phyloP scores from a whole-genome alignment of 768 basidiomycete genomes.

The Mycena polygramma region DNA sequence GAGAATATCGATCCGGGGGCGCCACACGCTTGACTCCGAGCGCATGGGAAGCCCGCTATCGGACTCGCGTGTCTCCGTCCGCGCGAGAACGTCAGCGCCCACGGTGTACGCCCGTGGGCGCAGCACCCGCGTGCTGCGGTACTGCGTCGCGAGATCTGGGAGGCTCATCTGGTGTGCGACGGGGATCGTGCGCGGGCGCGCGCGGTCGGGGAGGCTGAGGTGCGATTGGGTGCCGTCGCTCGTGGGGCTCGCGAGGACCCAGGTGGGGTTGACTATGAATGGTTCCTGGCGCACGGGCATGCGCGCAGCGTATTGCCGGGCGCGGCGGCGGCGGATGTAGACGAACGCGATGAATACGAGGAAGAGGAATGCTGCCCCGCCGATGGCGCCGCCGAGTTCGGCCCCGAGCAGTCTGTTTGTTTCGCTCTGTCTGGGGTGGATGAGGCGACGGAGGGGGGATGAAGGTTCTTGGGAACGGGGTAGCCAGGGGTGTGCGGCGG shows the following conservation, averaged over 20 bases:
- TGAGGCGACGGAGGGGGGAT: neutral
- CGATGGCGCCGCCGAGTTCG: constrained; percentile 30
- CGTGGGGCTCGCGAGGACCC: constrained; percentile 25
- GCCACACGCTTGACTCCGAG: constrained; percentile 29
- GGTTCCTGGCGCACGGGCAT: constrained; percentile 24
- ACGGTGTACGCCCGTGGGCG: constrained; percentile 33
- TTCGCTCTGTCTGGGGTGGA: neutral
- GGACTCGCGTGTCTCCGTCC: constrained; percentile 11
- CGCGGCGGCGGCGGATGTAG: constrained; percentile 19
- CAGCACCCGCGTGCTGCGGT: constrained; percentile 22
- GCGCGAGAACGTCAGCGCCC: neutral
- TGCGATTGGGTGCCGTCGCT: constrained; percentile 18
- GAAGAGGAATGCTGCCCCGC: constrained; percentile 21
- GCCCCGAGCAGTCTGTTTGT: constrained; percentile 14
- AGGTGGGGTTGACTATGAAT: constrained; percentile 35
- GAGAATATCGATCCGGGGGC: constrained; percentile 29
- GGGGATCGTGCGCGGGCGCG: constrained; percentile 26
- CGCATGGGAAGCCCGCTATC: neutral
- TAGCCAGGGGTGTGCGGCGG: neutral
- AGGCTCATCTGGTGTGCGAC: constrained; percentile 28
- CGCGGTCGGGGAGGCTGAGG: constrained; percentile 35
- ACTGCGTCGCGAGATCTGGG: constrained; percentile 27
- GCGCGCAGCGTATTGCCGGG: neutral
- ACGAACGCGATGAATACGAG: constrained; percentile 4
- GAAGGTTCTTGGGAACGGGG: neutral